Evolutionary conservation across 352 stramenopile species (phyloP).

Genomic region (Hyaloperonospora arabidopsidis): DNA sequence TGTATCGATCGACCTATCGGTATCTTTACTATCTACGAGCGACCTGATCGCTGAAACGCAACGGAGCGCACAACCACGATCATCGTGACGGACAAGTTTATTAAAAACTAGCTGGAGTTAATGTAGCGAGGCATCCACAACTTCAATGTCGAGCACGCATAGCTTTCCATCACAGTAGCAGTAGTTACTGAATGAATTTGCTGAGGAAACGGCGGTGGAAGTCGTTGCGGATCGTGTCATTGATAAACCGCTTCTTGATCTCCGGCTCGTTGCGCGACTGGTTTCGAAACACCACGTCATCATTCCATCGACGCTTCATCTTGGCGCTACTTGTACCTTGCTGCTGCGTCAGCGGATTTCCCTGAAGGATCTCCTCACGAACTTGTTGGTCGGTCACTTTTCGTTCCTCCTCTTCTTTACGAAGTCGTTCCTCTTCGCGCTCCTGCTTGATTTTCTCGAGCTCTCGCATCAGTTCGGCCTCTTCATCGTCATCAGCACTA

Average conservation of each 20-base stretch:
- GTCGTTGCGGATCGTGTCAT: slow-evolving; percentile 99
- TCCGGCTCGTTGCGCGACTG: slow-evolving; percentile 92
- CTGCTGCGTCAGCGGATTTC: slow-evolving; percentile 87
- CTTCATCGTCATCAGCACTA: slow-evolving; percentile 93
- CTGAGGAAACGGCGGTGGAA: slow-evolving; percentile 99
- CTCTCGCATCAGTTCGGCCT: slow-evolving; percentile 94
- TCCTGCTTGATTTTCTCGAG: slow-evolving; percentile 97
- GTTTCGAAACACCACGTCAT: slow-evolving; percentile 99
- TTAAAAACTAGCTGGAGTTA: too few relatives aligned
- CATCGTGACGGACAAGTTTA: too few relatives aligned
- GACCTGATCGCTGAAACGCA: too few relatives aligned
- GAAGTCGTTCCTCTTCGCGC: slow-evolving; percentile 87
- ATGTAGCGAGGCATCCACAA: too few relatives aligned
- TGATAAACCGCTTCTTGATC: slow-evolving; percentile 98
- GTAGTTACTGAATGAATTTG: slow-evolving; percentile 87
- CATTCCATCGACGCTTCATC: slow-evolving; percentile 97
- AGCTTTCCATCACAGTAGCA: too few relatives aligned
- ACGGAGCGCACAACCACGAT: too few relatives aligned
- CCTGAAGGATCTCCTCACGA: slow-evolving; percentile 89
- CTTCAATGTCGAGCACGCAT: too few relatives aligned
- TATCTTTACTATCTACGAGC: too few relatives aligned
- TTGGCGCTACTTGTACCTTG: slow-evolving; percentile 37
- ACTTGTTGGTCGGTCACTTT: slow-evolving; percentile 71
- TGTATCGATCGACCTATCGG: too few relatives aligned
- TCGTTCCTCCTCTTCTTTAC: slow-evolving; percentile 85